Percentiles rank a stretch among this genome's conserved stretches.
These are phyloP conservation scores for Lipomyces spencermartinsiae DNA, from an alignment of 805 yeast genomes.

Conservation along the genomic window DNA sequence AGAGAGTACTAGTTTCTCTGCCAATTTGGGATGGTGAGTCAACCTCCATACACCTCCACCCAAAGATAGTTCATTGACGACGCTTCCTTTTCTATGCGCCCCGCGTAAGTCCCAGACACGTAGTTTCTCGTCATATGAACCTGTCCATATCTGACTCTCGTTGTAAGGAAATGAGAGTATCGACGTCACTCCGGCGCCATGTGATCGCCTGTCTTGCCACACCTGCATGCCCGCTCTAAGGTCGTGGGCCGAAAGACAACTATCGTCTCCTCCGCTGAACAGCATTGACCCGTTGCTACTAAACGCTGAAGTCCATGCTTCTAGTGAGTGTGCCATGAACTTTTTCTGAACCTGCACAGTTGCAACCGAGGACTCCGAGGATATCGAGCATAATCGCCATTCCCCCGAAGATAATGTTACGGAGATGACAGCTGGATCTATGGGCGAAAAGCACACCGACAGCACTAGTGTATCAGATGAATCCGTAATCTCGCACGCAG, in stretches of 20 bases:
- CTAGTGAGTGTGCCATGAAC: conserved; percentile 61
- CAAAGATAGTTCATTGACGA: conserved; percentile 55
- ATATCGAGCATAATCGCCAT: conserved; percentile 42
- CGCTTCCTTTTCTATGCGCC: conserved; percentile 51
- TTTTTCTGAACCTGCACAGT: neutral
- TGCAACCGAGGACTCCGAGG: neutral
- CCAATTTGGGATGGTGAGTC: conserved; percentile 58
- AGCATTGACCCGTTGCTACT: conserved; percentile 56
- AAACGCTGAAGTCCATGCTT: conserved; percentile 88
- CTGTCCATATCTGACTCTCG: conserved; percentile 73
- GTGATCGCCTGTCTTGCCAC: conserved; percentile 57
- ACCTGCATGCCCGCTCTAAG: conserved; percentile 34
- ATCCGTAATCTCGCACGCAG: conserved; percentile 15
- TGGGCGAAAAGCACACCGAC: conserved; percentile 64
- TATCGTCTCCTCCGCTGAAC: conserved; percentile 89
- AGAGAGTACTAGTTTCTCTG: conserved; percentile 53
- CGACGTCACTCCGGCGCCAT: conserved; percentile 90
- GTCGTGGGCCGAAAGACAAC: conserved; percentile 57
- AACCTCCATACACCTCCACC: conserved; percentile 98
- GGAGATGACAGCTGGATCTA: conserved; percentile 48
- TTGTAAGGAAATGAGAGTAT: conserved; percentile 59
- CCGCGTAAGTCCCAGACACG: conserved; percentile 69
- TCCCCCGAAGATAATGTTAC: conserved; percentile 76
- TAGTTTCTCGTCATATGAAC: conserved; percentile 87
- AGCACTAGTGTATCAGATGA: conserved; percentile 48